Conservation (phyloP, 2,329 filamentous ascomycete species). For the Xylogone sp. region DNA sequence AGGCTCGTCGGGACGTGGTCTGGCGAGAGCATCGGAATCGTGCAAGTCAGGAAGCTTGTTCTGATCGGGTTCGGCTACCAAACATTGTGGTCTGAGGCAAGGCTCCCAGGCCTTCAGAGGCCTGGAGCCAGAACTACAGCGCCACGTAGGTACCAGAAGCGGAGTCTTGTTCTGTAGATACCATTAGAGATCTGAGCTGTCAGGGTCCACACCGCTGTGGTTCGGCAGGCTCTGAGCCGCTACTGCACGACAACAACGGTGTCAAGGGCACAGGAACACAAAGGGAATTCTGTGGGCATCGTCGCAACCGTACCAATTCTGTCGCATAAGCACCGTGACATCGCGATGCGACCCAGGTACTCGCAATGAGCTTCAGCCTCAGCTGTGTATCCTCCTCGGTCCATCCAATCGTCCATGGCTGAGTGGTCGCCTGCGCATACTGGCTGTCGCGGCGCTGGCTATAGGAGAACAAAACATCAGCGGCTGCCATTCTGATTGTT, state of each 20-base stretch:
- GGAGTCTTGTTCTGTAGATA: conserved; percentile 23
- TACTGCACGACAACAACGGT: conserved; percentile 26
- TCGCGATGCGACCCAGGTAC: conserved; percentile 28
- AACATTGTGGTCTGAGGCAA: conserved; percentile 12
- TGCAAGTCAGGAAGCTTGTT: conserved; percentile 16
- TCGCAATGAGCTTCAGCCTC: conserved; percentile 30
- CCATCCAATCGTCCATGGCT: conserved; percentile 38
- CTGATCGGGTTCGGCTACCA: conserved; percentile 6
- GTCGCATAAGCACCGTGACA: conserved; percentile 12
- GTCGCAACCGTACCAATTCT: conserved; percentile 25
- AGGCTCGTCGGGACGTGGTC: conserved; percentile 16
- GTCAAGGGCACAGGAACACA: conserved; percentile 11
- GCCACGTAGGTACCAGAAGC: conserved; percentile 22
- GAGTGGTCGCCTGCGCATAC: conserved; percentile 37
- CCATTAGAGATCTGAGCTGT: conserved; percentile 27
- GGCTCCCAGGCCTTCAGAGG: conserved; percentile 17
- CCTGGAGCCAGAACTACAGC: conserved; percentile 16
- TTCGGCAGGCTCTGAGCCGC: conserved; percentile 22
- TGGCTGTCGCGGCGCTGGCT: conserved; percentile 34
- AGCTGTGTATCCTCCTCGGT: conserved; percentile 34
- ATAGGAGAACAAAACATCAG: conserved; percentile 36
- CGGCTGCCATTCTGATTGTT: conserved; percentile 39
- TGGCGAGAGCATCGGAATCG: conserved; percentile 24
- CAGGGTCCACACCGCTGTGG: conserved; percentile 24
- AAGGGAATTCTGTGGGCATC: conserved; percentile 13